These are phyloP conservation scores for Lasiodiplodia gonubiensis DNA, from an alignment of 2,329 filamentous ascomycete species.

Conservation along the genomic window DNA sequence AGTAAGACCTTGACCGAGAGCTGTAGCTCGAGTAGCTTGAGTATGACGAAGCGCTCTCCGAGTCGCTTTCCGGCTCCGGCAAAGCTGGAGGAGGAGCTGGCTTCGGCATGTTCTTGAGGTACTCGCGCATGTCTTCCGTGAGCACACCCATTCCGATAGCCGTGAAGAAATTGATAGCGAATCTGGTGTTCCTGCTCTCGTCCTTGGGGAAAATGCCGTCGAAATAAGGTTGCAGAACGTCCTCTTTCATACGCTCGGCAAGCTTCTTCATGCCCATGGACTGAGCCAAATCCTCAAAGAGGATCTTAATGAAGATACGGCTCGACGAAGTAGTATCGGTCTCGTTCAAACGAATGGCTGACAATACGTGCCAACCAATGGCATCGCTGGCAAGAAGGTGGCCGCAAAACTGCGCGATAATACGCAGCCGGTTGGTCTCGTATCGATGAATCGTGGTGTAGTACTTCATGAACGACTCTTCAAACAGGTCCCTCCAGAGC, in stretches of 20 bases:
- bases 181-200: conserved; percentile 86
- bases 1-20: conserved; percentile 31
- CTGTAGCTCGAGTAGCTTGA: conserved; percentile 37
- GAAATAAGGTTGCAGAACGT: conserved; percentile 76
- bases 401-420: conserved; percentile 93
- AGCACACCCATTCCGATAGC: conserved; percentile 94
- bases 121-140: conserved; percentile 93
- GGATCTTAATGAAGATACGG: conserved; percentile 97
- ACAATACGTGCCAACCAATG: conserved; percentile 89
- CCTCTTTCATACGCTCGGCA: conserved; percentile 76
- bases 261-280: conserved; percentile 83
- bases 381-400: conserved; percentile 87
- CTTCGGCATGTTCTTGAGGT: conserved; percentile 87
- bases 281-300: conserved; percentile 91
- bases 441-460: conserved; percentile 98
- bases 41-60: conserved; percentile 42
- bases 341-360: conserved; percentile 86
- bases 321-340: conserved; percentile 96
- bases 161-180: conserved; percentile 99
- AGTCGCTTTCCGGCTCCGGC: conserved; percentile 43
- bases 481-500: conserved; percentile 91
- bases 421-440: conserved; percentile 92
- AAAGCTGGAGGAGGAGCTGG: conserved; percentile 70
- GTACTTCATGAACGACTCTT: conserved; percentile 87
- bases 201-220: conserved; percentile 89